phyloP scores from a whole-genome alignment of 176 grass and related monocot genomes.

The Oryza glumipatula region DNA sequence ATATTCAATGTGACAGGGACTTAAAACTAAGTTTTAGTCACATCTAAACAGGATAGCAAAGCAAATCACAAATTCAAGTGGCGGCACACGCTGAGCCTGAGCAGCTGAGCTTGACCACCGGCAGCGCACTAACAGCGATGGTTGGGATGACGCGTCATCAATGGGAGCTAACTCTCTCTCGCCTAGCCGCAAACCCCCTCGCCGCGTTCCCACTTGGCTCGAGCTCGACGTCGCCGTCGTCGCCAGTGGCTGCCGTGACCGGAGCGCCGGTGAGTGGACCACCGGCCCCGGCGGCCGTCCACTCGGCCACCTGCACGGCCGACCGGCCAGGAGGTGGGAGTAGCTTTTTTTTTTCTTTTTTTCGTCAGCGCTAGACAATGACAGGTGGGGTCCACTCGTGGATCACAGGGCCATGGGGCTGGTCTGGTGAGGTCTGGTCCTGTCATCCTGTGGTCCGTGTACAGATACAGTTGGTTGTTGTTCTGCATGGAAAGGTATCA shows the following conservation, averaged over 20 bases:
- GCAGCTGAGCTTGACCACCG: neutral
- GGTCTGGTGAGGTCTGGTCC: neutral
- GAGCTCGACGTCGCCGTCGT: neutral
- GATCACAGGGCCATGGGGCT: neutral
- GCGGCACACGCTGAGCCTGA: neutral
- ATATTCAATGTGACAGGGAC: no score
- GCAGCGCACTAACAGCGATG: neutral
- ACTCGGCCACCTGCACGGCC: neutral
- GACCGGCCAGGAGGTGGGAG: neutral
- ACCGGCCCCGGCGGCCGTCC: neutral
- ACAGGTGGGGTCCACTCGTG: neutral
- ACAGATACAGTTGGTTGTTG: neutral
- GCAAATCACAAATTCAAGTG: neutral
- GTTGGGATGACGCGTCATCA: neutral
- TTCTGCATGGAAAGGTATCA: neutral
- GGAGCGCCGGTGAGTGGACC: neutral
- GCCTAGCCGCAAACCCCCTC: neutral
- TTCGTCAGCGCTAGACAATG: neutral
- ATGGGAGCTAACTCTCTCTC: neutral
- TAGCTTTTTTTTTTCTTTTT: no score
- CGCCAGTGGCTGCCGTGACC: neutral
- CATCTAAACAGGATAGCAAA: neutral
- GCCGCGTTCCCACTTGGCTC: constrained; percentile 28
- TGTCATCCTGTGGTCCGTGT: neutral
- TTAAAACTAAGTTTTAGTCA: no score